These are phyloP conservation scores for Lophiostoma macrostomum DNA, from an alignment of 495 filamentous ascomycete genomes.

Conservation along the genomic window DNA sequence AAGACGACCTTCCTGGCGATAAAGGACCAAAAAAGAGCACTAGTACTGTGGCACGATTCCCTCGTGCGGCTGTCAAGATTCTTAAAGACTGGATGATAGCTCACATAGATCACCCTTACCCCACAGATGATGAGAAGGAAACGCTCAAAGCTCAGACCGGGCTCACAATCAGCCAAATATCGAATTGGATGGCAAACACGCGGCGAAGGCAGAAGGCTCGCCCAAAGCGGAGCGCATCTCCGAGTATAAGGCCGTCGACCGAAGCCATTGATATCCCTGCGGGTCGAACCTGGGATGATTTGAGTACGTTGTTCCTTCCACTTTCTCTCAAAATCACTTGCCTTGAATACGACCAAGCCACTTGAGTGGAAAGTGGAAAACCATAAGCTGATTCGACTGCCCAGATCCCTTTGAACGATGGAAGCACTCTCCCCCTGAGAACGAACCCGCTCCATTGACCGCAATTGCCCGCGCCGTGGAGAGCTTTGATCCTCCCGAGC, in stretches of 20 bases:
- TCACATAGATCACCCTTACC: conserved; percentile 75
- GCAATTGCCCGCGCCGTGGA: conserved; percentile 77
- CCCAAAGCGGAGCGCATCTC: conserved; percentile 39
- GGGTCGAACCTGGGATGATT: conserved; percentile 27
- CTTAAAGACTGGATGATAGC: conserved; percentile 75
- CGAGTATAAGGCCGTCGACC: conserved; percentile 36
- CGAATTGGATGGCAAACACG: conserved; percentile 85
- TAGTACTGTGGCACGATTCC: conserved; percentile 65
- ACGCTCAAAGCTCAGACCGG: conserved; percentile 68
- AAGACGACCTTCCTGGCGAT: conserved; percentile 39
- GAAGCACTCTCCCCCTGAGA: conserved; percentile 80
- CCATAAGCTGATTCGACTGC: conserved; percentile 34
- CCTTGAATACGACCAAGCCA: no score
- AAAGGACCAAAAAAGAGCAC: conserved; percentile 37
- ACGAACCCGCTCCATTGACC: conserved; percentile 76
- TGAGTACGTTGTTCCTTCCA: conserved; percentile 26
- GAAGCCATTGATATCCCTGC: conserved; percentile 63
- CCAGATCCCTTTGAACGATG: conserved; percentile 75
- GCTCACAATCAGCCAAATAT: conserved; percentile 71
- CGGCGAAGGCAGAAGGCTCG: conserved; percentile 71
- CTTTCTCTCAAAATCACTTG: no score
- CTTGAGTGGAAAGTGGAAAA: no score
- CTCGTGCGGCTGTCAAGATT: conserved; percentile 67
- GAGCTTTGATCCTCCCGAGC: conserved; percentile 41
- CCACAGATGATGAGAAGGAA: conserved; percentile 76